phyloP scores from a whole-genome alignment of 805 yeast genomes.

The Ogataea paradorogensis region DNA sequence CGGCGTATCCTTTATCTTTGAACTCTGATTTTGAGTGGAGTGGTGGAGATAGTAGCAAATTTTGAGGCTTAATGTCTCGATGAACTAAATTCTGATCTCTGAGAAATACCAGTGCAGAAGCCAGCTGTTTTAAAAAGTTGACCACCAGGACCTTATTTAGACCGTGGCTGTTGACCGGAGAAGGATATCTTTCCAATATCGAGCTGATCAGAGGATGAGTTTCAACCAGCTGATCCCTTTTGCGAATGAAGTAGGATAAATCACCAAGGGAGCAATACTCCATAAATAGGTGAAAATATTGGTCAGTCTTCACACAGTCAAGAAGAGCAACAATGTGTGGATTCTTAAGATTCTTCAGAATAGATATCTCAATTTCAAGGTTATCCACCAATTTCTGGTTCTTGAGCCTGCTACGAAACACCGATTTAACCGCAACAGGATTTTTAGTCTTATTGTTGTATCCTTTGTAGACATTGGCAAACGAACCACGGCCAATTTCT shows the following conservation, averaged over 20 bases:
- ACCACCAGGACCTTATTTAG: constrained; percentile 73
- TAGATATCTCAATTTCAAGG: constrained; percentile 87
- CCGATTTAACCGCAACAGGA: constrained; percentile 87
- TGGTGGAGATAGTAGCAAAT: constrained; percentile 80
- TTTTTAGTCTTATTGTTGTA: constrained; percentile 47
- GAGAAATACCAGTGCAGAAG: constrained; percentile 79
- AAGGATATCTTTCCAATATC: constrained; percentile 77
- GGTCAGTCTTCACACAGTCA: constrained; percentile 75
- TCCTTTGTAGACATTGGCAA: constrained; percentile 94
- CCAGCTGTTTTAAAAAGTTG: constrained; percentile 83
- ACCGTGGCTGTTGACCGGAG: constrained; percentile 73
- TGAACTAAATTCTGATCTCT: constrained; percentile 85
- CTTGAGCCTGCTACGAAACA: constrained; percentile 74
- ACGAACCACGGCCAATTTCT: constrained; percentile 93
- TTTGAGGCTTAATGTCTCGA: constrained; percentile 94
- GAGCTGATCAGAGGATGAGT: constrained; percentile 78
- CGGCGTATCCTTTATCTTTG: constrained; percentile 57
- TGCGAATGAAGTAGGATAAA: constrained; percentile 79
- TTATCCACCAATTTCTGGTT: constrained; percentile 87
- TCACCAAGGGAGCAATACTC: constrained; percentile 97
- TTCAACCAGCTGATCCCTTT: constrained; percentile 64
- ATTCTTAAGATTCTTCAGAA: constrained; percentile 81
- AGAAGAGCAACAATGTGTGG: constrained; percentile 88
- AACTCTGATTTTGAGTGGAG: constrained; percentile 60
- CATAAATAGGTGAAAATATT: constrained; percentile 86